These are phyloP conservation scores for Jacaranda mimosifolia DNA, from an alignment of 257 asterid species.

Conservation along the genomic window DNA sequence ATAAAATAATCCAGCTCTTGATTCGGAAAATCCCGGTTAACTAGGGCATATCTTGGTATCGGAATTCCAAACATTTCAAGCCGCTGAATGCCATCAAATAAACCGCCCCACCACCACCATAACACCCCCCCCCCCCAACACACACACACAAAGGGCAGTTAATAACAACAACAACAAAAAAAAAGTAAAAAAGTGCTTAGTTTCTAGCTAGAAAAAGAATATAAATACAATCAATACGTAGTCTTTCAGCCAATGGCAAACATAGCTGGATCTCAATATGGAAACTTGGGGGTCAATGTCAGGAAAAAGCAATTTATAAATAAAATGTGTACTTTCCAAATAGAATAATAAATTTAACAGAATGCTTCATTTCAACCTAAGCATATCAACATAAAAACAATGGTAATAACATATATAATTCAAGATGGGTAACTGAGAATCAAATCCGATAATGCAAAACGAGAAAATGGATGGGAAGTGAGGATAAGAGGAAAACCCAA, in stretches of 20 bases:
- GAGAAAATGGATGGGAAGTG: not conserved
- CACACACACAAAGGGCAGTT: constrained; percentile 10
- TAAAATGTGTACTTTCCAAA: not conserved
- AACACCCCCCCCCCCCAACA: not conserved
- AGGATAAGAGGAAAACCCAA: constrained; percentile 13
- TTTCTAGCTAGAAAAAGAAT: not conserved
- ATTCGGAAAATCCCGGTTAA: constrained; percentile 82
- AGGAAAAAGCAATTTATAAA: constrained; percentile 5
- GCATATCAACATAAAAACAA: not conserved
- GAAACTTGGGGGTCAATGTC: not conserved
- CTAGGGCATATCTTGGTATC: constrained; percentile 95
- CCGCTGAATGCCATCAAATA: constrained; percentile 54
- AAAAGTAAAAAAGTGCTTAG: not conserved
- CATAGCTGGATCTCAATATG: not conserved
- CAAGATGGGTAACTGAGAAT: constrained; percentile 12
- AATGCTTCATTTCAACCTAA: constrained; percentile 5
- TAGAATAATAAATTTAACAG: not conserved
- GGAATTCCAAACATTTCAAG: constrained; percentile 94
- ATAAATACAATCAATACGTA: not conserved
- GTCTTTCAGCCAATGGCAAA: not conserved
- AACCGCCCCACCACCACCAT: constrained; percentile 17
- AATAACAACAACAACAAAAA: not conserved
- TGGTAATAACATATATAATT: not conserved
- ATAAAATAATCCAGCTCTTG: constrained; percentile 91
- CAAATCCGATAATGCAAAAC: constrained; percentile 19